Percentiles rank a stretch among this genome's conserved stretches.
Evolutionary conservation across 2,329 filamentous ascomycete species (phyloP).

Genomic region (Pseudogymnoascus sp.): DNA sequence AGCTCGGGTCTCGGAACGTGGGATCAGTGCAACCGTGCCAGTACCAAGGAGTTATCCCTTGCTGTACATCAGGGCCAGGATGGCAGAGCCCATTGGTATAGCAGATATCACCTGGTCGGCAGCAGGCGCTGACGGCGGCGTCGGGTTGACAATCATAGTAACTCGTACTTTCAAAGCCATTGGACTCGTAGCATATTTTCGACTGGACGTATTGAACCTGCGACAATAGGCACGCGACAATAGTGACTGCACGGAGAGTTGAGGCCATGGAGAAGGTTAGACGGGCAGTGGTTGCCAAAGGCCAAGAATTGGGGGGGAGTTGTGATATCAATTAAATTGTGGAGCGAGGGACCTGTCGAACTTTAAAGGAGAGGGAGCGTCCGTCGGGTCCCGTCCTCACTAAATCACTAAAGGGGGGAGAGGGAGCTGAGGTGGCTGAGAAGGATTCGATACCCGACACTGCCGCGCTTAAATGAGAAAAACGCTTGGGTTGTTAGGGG

Average conservation of each 20-base stretch:
- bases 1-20: background rate
- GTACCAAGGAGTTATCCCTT: constrained; percentile 1
- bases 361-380: background rate
- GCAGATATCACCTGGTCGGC: background rate
- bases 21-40: background rate
- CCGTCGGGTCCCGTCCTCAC: background rate
- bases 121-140: background rate
- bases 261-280: background rate
- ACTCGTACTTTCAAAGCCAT: background rate
- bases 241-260: background rate
- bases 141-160: background rate
- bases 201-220: background rate
- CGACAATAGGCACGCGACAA: background rate
- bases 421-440: background rate
- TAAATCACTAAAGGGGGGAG: background rate
- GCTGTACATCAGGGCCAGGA: background rate
- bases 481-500: background rate
- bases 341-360: constrained; percentile 3
- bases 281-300: background rate
- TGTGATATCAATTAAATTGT: background rate
- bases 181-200: background rate
- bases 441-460: background rate
- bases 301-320: background rate
- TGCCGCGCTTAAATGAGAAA: background rate
- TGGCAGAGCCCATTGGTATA: background rate